Percentiles rank a stretch among this genome's conserved stretches.
Conservation (phyloP, 768 basidiomycete genomes). For the Tricholomella constricta region DNA sequence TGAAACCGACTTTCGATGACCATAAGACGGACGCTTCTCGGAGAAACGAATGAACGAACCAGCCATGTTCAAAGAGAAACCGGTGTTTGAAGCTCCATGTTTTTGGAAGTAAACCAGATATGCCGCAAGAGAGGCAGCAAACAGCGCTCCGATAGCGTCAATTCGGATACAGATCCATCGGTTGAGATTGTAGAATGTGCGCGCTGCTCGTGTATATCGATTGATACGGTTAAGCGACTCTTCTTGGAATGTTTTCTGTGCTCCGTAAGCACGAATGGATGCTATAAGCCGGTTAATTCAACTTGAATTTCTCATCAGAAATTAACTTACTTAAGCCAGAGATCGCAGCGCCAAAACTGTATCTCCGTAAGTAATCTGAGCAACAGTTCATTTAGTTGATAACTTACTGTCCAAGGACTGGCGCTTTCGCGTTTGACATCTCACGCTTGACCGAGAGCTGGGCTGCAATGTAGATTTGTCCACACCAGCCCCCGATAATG, state of each 20-base stretch:
- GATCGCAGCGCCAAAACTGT: slow-evolving; percentile 55
- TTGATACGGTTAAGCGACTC: slow-evolving; percentile 56
- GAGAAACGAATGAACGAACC: slow-evolving; percentile 30
- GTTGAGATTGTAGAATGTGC: slow-evolving; percentile 56
- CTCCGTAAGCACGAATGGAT: slow-evolving; percentile 69
- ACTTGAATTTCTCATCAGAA: not conserved
- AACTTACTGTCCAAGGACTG: slow-evolving; percentile 40
- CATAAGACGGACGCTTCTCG: slow-evolving; percentile 27
- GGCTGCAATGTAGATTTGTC: slow-evolving; percentile 45
- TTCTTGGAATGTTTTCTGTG: slow-evolving; percentile 46
- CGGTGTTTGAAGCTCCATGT: slow-evolving; percentile 42
- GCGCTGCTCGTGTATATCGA: slow-evolving; percentile 45
- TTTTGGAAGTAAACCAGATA: slow-evolving; percentile 52
- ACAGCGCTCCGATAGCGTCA: slow-evolving; percentile 57
- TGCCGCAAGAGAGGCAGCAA: slow-evolving; percentile 54
- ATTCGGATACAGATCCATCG: slow-evolving; percentile 51
- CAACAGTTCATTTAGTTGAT: slow-evolving; percentile 24
- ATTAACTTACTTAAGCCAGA: slow-evolving; percentile 47
- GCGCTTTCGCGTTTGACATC: slow-evolving; percentile 43
- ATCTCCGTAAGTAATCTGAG: not conserved
- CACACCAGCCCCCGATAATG: slow-evolving; percentile 44
- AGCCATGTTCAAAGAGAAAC: slow-evolving; percentile 61
- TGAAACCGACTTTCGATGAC: slow-evolving; percentile 47
- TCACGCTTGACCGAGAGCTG: slow-evolving; percentile 52
- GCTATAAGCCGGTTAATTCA: slow-evolving; percentile 25